Evolutionary conservation across 345 rosid genomes (phyloP).

Genomic region (Eucalyptus victrix): DNA sequence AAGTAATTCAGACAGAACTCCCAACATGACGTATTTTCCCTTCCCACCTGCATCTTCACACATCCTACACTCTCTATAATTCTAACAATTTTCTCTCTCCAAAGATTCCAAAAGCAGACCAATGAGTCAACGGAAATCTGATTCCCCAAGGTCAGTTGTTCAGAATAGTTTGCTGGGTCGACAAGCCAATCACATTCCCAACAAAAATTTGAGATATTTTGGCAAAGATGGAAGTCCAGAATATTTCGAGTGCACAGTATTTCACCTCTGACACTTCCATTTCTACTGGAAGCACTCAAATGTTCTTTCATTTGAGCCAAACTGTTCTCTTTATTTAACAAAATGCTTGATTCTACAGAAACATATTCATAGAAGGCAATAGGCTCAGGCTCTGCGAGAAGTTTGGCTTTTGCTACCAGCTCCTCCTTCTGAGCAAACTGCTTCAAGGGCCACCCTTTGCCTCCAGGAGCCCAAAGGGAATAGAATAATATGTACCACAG

Average conservation of each 20-base stretch:
- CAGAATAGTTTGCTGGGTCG: not conserved
- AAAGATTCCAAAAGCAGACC: conserved; percentile 29
- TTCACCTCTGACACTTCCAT: conserved; percentile 15
- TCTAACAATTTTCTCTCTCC: conserved; percentile 15
- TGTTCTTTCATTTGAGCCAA: conserved; percentile 7
- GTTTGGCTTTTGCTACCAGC: conserved; percentile 22
- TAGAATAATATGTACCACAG: conserved; percentile 14
- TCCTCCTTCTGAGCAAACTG: conserved; percentile 9
- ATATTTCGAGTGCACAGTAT: conserved; percentile 18
- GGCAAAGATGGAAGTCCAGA: conserved; percentile 15
- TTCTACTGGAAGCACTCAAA: conserved; percentile 10
- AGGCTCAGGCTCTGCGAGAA: conserved; percentile 6
- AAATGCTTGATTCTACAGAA: conserved; percentile 6
- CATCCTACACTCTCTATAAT: conserved; percentile 1
- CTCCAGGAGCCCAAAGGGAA: conserved; percentile 30
- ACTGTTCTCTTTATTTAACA: not conserved
- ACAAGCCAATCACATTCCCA: conserved; percentile 10
- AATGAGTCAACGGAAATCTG: conserved; percentile 16
- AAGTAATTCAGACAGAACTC: conserved; percentile 36
- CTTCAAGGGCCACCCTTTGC: conserved; percentile 39
- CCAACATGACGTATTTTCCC: not conserved
- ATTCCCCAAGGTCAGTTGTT: not conserved
- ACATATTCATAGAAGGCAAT: conserved; percentile 10
- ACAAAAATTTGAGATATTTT: not conserved
- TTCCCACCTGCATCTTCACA: not conserved